Conservation (phyloP, 257 asterid genomes). For the Solanum ossicruentum region DNA sequence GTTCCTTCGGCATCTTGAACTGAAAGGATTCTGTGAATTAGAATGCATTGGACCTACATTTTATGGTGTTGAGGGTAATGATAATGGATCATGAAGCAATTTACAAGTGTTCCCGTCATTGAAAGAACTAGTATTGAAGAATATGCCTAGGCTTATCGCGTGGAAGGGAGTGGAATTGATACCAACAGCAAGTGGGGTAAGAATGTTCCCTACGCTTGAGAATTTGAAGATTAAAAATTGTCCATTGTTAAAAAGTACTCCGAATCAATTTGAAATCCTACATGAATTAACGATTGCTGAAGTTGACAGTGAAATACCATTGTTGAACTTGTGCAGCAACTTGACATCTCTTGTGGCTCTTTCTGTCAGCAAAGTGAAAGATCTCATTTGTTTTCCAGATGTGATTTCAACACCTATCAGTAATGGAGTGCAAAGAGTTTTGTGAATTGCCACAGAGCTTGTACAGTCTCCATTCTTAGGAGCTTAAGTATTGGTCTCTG, state of each 20-base stretch:
- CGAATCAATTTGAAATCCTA: conserved; percentile 13
- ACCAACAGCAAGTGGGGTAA: not conserved
- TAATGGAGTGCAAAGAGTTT: not conserved
- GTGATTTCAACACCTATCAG: not conserved
- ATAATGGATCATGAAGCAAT: not conserved
- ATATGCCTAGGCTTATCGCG: not conserved
- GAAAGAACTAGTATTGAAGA: not conserved
- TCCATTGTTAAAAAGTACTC: not conserved
- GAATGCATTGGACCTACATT: not conserved
- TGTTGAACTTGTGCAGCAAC: not conserved
- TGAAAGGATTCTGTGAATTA: not conserved
- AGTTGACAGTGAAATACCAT: not conserved
- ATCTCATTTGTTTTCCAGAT: not conserved
- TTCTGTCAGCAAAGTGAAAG: not conserved
- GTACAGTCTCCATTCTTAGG: not conserved
- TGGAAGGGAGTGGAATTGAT: not conserved
- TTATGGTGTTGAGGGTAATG: not conserved
- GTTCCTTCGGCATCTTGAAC: not conserved
- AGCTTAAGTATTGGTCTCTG: accelerated
- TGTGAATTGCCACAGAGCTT: conserved; percentile 4
- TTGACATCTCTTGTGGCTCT: not conserved
- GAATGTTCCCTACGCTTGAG: conserved; percentile 11
- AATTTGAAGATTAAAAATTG: not conserved
- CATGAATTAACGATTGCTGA: not conserved
- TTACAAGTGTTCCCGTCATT: not conserved